These are phyloP conservation scores for Annulohypoxylon bovei DNA, from an alignment of 495 filamentous ascomycete species.

Conservation along the genomic window DNA sequence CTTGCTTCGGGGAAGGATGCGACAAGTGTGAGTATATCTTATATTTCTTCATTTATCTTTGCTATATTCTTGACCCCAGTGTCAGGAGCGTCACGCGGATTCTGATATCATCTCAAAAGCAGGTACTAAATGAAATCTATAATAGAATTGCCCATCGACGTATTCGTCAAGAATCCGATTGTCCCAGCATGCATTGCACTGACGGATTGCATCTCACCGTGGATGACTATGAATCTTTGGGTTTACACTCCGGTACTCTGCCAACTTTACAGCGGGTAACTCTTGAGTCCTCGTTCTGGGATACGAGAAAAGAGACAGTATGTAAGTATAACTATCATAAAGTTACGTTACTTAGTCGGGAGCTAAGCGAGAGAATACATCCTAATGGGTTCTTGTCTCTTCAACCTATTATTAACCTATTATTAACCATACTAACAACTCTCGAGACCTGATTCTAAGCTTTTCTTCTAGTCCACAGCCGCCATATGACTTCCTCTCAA, in stretches of 20 bases:
- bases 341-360: neutral
- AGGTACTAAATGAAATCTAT: constrained; percentile 11
- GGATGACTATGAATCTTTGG: constrained; percentile 45
- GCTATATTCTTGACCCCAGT: neutral
- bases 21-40: constrained; percentile 46
- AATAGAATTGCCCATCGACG: constrained; percentile 43
- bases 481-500: constrained; percentile 51
- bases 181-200: neutral
- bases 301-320: constrained; percentile 44
- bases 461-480: constrained; percentile 49
- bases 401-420: neutral
- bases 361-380: neutral
- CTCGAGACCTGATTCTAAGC: constrained; percentile 46
- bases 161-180: constrained; percentile 20
- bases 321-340: constrained; percentile 33
- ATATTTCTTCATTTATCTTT: neutral
- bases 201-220: constrained; percentile 45
- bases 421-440: constrained; percentile 14
- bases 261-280: constrained; percentile 44
- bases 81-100: neutral
- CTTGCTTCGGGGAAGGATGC: constrained; percentile 42
- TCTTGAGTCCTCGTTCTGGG: constrained; percentile 48
- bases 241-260: constrained; percentile 45
- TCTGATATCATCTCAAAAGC: neutral
- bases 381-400: neutral